Evolutionary conservation across 345 rosid species (phyloP).

Genomic region (Heritiera fomes): DNA sequence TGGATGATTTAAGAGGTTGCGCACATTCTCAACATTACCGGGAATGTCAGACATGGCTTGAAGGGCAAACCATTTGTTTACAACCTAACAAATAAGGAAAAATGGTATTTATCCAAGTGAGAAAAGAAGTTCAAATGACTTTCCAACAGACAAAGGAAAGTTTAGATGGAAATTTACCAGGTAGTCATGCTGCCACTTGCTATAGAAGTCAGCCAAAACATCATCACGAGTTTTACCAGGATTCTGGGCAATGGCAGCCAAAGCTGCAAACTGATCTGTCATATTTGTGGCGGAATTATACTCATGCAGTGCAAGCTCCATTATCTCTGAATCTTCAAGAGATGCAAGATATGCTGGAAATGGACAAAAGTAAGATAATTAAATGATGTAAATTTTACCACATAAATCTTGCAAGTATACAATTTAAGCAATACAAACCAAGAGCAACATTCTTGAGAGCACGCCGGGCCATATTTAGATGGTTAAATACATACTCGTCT

Average conservation of each 20-base stretch:
- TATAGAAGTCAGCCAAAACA: constrained; percentile 74
- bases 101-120: neutral
- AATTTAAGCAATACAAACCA: constrained; percentile 47
- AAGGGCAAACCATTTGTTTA: constrained; percentile 95
- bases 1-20: constrained; percentile 71
- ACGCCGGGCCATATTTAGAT: constrained; percentile 80
- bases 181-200: constrained; percentile 84
- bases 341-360: constrained; percentile 80
- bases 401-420: neutral
- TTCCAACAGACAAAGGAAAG: neutral
- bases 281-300: constrained; percentile 82
- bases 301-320: constrained; percentile 62
- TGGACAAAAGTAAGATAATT: constrained; percentile 8
- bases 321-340: constrained; percentile 60
- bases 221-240: constrained; percentile 84
- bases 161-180: constrained; percentile 49
- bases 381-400: neutral
- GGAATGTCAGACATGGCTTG: constrained; percentile 87
- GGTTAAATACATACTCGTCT: constrained; percentile 74
- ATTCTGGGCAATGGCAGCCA: constrained; percentile 78
- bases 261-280: constrained; percentile 92
- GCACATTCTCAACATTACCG: constrained; percentile 81
- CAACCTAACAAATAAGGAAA: constrained; percentile 54
- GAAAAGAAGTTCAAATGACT: neutral
- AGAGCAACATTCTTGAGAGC: constrained; percentile 83